These are phyloP conservation scores for Irpex rosettiformis DNA, from an alignment of 1,284 basidiomycete genomes.

Conservation along the genomic window DNA sequence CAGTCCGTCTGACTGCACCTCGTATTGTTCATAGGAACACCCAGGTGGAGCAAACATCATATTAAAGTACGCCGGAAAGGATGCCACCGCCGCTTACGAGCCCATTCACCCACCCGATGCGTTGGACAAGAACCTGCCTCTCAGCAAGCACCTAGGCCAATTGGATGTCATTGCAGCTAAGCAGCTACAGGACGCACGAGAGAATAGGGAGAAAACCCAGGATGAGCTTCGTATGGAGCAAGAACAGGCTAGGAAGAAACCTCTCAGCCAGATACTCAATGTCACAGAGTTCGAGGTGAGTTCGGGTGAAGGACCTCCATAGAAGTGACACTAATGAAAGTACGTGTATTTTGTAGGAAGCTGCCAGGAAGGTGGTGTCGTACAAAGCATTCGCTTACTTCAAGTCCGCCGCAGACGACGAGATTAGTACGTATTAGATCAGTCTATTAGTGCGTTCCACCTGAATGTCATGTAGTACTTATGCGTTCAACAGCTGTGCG, in stretches of 20 bases:
- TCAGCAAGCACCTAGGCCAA: conserved; percentile 67
- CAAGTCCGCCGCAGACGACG: conserved; percentile 79
- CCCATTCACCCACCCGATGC: conserved; percentile 75
- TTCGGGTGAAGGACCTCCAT: neutral
- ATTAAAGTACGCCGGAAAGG: conserved; percentile 74
- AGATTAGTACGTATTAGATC: conserved; percentile 54
- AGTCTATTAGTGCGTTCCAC: conserved; percentile 9
- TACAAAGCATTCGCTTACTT: conserved; percentile 82
- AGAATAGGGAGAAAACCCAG: conserved; percentile 51
- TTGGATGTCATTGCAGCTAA: conserved; percentile 54
- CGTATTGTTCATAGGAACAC: conserved; percentile 50
- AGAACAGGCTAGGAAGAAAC: conserved; percentile 59
- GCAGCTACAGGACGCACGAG: conserved; percentile 35
- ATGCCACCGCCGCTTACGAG: conserved; percentile 71
- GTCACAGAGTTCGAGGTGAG: conserved; percentile 75
- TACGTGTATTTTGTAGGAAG: conserved; percentile 6
- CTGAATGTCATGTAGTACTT: conserved; percentile 5
- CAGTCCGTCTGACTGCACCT: conserved; percentile 21
- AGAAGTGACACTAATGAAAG: neutral
- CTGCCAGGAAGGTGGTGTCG: conserved; percentile 53
- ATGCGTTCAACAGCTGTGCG: conserved; percentile 39
- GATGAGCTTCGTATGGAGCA: conserved; percentile 70
- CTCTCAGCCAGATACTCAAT: conserved; percentile 65
- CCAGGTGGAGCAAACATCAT: conserved; percentile 81
- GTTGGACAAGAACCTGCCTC: conserved; percentile 63